phyloP scores from a whole-genome alignment of 2,329 filamentous ascomycete genomes.

The Domatiomyces globalis region DNA sequence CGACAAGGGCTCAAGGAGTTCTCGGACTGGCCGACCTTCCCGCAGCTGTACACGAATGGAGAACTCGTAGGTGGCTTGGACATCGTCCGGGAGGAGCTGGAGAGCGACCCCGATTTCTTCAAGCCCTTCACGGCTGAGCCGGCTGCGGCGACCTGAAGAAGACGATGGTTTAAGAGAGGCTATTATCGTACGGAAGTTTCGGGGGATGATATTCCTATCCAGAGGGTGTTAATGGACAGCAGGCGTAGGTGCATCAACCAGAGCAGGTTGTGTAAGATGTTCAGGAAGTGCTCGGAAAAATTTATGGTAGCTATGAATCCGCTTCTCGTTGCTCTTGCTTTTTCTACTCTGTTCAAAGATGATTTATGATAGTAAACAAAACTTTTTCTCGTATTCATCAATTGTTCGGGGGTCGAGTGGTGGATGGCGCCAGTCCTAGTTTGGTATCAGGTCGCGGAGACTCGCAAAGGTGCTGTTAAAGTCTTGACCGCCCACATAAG shows the following conservation, averaged over 20 bases:
- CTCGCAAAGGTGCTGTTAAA: constrained; percentile 25
- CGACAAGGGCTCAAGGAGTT: constrained; percentile 91
- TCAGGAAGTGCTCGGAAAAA: neutral
- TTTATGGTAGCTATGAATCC: neutral
- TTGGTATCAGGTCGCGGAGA: constrained; percentile 4
- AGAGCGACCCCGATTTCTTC: constrained; percentile 70
- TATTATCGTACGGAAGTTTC: neutral
- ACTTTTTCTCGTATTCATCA: neutral
- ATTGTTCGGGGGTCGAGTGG: neutral
- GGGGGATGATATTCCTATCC: neutral
- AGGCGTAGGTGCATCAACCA: neutral
- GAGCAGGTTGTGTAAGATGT: neutral
- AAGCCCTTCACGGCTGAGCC: constrained; percentile 48
- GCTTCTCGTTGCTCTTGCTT: neutral
- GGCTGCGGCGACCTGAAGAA: constrained; percentile 6
- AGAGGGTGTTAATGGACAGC: neutral
- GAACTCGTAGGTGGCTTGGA: constrained; percentile 87
- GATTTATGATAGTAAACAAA: neutral
- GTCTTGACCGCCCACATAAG: constrained; percentile 62
- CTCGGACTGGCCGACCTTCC: constrained; percentile 97
- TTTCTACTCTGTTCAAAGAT: neutral
- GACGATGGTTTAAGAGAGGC: neutral
- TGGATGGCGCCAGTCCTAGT: neutral
- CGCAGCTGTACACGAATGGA: constrained; percentile 82
- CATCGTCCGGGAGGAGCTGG: constrained; percentile 92